A percentile compares a stretch with the other conserved stretches of the same genome.
Evolutionary conservation across 805 yeast genomes (phyloP).

Genomic region (Saturnispora quitensis): DNA sequence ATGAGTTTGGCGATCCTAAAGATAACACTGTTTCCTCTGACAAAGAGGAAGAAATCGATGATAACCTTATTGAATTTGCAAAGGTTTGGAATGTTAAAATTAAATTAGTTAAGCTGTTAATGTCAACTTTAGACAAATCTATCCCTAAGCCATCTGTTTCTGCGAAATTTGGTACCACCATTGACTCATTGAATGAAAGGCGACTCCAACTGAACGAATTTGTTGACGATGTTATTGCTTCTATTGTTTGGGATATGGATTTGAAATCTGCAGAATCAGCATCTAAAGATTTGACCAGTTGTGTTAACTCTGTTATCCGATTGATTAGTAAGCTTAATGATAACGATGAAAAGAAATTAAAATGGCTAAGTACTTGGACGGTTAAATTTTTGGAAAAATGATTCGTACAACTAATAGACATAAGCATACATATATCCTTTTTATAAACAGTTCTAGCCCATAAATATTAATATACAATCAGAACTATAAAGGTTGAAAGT

Average conservation of each 20-base stretch:
- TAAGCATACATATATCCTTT: neutral
- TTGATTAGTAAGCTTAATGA: conserved; percentile 40
- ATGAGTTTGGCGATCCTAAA: conserved; percentile 12
- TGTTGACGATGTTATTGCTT: conserved; percentile 53
- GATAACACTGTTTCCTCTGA: conserved; percentile 17
- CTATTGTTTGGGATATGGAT: conserved; percentile 38
- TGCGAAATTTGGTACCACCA: conserved; percentile 28
- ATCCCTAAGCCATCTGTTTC: conserved; percentile 32
- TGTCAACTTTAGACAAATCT: conserved; percentile 51
- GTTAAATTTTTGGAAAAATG: conserved; percentile 30
- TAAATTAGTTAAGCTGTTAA: conserved; percentile 46
- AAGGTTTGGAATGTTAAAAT: conserved; percentile 43
- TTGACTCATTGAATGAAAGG: conserved; percentile 39
- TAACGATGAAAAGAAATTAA: conserved; percentile 41
- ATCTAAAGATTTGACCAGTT: conserved; percentile 14
- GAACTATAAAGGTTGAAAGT: neutral
- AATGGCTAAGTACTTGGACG: conserved; percentile 51
- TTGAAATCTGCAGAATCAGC: conserved; percentile 28
- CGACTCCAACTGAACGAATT: conserved; percentile 36
- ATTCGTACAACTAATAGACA: neutral
- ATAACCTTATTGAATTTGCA: conserved; percentile 26
- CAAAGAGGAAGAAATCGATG: conserved; percentile 19
- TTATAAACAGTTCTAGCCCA: neutral
- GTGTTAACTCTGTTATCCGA: conserved; percentile 24
- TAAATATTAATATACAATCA: neutral